Evolutionary conservation across 108 stramenopile species (phyloP).

Genomic region (Conticribra weissflogii): DNA sequence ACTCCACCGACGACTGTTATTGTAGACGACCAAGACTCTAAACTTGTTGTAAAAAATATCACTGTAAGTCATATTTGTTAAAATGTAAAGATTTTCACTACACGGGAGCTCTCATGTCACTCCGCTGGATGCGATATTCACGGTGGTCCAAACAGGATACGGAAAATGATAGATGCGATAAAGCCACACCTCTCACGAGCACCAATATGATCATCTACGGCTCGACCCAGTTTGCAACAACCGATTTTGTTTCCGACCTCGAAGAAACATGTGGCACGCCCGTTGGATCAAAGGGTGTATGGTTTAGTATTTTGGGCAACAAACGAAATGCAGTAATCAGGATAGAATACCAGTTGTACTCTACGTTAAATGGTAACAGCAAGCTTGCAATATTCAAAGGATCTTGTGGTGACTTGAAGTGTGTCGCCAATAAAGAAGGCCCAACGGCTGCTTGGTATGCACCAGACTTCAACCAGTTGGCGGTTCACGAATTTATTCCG

Average conservation of each 20-base stretch:
- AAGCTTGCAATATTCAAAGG: constrained; percentile 11
- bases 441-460: neutral
- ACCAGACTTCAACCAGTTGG: constrained; percentile 9
- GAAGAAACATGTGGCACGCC: neutral
- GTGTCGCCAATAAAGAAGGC: neutral
- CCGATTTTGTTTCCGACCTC: neutral
- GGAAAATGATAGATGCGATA: neutral
- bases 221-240: neutral
- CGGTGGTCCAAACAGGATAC: too few relatives aligned
- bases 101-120: too few relatives aligned
- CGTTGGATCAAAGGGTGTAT: neutral
- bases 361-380: constrained; percentile 8
- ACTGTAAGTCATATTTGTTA: too few relatives aligned
- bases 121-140: too few relatives aligned
- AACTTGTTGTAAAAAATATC: too few relatives aligned
- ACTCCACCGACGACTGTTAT: too few relatives aligned
- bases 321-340: neutral
- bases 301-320: neutral
- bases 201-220: neutral
- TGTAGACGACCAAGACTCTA: too few relatives aligned
- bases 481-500: constrained; percentile 11
- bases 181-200: neutral
- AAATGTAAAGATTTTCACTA: too few relatives aligned
- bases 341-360: constrained; percentile 16
- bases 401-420: constrained; percentile 2